These are phyloP conservation scores for Zygoascus tannicola DNA, from an alignment of 805 yeast genomes.

Conservation along the genomic window DNA sequence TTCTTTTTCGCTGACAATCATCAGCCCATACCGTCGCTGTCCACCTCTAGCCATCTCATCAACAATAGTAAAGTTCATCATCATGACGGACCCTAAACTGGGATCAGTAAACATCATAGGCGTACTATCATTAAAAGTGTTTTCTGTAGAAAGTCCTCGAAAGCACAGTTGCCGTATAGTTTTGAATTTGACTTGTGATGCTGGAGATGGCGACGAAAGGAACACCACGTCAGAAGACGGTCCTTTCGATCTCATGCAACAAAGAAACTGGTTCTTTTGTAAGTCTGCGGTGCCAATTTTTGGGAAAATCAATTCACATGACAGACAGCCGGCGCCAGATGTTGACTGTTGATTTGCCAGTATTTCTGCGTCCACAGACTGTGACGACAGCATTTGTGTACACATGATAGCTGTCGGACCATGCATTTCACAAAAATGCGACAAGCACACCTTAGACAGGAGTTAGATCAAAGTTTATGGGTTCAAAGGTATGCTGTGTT, in stretches of 20 bases:
- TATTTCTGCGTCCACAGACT: slow-evolving; percentile 10
- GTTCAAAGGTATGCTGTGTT: too few relatives aligned
- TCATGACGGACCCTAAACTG: slow-evolving; percentile 19
- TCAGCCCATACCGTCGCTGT: slow-evolving; percentile 18
- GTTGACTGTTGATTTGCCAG: slow-evolving; percentile 3
- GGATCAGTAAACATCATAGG: slow-evolving; percentile 21
- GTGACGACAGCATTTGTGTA: slow-evolving; percentile 19
- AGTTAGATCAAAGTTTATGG: too few relatives aligned
- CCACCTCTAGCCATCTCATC: slow-evolving; percentile 20
- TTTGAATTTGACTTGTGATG: slow-evolving; percentile 18
- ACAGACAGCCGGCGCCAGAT: slow-evolving; percentile 12
- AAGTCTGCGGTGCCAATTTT: not conserved
- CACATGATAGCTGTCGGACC: slow-evolving; percentile 25
- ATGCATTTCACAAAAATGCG: slow-evolving; percentile 26
- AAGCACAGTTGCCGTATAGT: slow-evolving; percentile 24
- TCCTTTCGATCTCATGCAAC: not conserved
- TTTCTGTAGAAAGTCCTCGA: slow-evolving; percentile 19
- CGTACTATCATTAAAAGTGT: slow-evolving; percentile 17
- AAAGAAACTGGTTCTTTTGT: not conserved
- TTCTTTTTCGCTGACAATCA: slow-evolving; percentile 20
- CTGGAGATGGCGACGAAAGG: slow-evolving; percentile 21
- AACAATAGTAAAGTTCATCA: slow-evolving; percentile 17
- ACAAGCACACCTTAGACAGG: slow-evolving; percentile 24
- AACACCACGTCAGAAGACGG: slow-evolving; percentile 2
- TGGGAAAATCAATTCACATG: slow-evolving; percentile 19